These are phyloP conservation scores for Fusarium stilboides DNA, from an alignment of 2,329 filamentous ascomycete species.

Conservation along the genomic window DNA sequence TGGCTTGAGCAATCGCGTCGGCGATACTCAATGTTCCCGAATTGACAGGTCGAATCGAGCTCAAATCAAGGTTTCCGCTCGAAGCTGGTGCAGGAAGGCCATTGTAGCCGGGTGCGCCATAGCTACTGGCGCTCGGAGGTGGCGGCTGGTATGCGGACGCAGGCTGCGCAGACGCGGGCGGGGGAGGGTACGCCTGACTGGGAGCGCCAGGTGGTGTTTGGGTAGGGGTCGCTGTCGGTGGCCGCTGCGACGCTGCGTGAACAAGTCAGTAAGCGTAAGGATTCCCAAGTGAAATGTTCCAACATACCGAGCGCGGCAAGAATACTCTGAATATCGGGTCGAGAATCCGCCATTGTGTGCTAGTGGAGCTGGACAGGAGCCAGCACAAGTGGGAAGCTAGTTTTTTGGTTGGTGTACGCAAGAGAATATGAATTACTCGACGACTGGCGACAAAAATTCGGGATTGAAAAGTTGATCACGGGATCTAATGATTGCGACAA, in stretches of 20 bases:
- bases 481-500: slow-evolving; percentile 17
- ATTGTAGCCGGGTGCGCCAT: slow-evolving; percentile 57
- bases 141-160: slow-evolving; percentile 58
- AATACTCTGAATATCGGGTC: slow-evolving; percentile 58
- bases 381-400: slow-evolving; percentile 23
- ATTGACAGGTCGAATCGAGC: slow-evolving; percentile 82
- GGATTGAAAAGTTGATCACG: not conserved
- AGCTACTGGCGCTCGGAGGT: slow-evolving; percentile 47
- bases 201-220: slow-evolving; percentile 59
- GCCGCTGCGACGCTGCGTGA: slow-evolving; percentile 61
- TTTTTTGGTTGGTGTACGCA: slow-evolving; percentile 23
- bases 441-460: not conserved
- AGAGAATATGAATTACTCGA: slow-evolving; percentile 9
- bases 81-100: slow-evolving; percentile 76
- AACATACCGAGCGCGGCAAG: slow-evolving; percentile 64
- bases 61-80: slow-evolving; percentile 85
- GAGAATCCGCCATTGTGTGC: slow-evolving; percentile 48
- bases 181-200: slow-evolving; percentile 58
- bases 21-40: slow-evolving; percentile 87
- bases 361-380: slow-evolving; percentile 29
- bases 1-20: slow-evolving; percentile 88
- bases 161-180: slow-evolving; percentile 55
- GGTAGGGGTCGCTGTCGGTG: slow-evolving; percentile 58
- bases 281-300: slow-evolving; percentile 17
- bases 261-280: slow-evolving; percentile 41